Conservation (phyloP, 2,329 filamentous ascomycete genomes). For the Coniella lustricola region DNA sequence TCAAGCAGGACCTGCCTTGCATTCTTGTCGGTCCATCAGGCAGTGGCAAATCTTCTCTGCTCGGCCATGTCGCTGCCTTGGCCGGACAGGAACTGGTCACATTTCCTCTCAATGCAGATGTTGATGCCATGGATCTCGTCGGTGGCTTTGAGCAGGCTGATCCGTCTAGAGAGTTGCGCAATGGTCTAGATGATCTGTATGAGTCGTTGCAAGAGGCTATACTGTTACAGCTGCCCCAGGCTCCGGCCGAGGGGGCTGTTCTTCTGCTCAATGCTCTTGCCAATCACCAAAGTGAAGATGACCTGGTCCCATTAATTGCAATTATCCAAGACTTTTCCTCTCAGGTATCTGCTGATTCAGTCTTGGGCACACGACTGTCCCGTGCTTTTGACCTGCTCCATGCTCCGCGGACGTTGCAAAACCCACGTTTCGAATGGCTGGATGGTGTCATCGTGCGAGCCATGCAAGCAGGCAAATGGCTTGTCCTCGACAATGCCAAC, state of each 20-base stretch:
- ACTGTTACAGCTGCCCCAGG: constrained; percentile 38
- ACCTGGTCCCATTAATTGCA: constrained; percentile 31
- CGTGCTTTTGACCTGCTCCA: constrained; percentile 44
- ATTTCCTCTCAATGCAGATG: constrained; percentile 87
- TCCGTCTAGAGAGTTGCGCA: constrained; percentile 62
- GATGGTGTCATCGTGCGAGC: constrained; percentile 89
- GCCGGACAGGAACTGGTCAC: constrained; percentile 71
- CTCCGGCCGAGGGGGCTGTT: constrained; percentile 22
- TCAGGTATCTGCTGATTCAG: constrained; percentile 36
- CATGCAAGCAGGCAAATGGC: constrained; percentile 78
- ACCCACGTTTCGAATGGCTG: constrained; percentile 89
- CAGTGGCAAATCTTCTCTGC: constrained; percentile 74
- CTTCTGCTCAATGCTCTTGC: constrained; percentile 45
- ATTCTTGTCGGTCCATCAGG: constrained; percentile 83
- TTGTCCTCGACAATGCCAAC: constrained; percentile 95
- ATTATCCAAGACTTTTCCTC: constrained; percentile 33
- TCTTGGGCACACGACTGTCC: constrained; percentile 40
- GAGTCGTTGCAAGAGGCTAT: constrained; percentile 40
- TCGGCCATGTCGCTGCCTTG: constrained; percentile 73
- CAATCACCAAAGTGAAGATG: constrained; percentile 31
- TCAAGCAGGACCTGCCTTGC: constrained; percentile 80
- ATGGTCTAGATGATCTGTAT: constrained; percentile 39
- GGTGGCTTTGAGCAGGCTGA: constrained; percentile 96
- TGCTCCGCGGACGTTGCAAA: constrained; percentile 51
- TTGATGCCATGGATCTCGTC: constrained; percentile 94